phyloP scores from a whole-genome alignment of 306 rosid species.

The Potentilla sterilis region DNA sequence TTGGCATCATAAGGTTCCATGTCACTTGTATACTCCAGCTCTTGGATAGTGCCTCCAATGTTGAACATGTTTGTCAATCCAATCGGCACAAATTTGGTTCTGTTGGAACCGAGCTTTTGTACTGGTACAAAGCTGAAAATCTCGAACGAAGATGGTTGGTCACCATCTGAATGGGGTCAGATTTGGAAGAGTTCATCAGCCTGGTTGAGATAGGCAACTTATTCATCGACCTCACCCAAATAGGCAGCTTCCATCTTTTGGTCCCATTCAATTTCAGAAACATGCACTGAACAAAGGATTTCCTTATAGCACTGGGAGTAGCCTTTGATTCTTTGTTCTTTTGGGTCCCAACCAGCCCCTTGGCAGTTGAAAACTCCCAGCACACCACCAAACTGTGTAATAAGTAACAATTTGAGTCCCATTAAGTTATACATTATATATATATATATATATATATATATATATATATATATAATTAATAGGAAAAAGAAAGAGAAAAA shows the following conservation, averaged over 20 bases:
- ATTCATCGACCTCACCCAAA: slow-evolving; percentile 59
- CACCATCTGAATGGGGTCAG: slow-evolving; percentile 45
- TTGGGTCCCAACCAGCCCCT: slow-evolving; percentile 89
- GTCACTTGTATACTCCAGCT: slow-evolving; percentile 42
- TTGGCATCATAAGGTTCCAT: slow-evolving; percentile 17
- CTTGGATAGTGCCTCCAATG: slow-evolving; percentile 56
- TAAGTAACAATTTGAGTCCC: slow-evolving; percentile 3
- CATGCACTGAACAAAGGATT: slow-evolving; percentile 49
- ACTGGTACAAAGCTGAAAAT: slow-evolving; percentile 60
- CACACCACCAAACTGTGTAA: no score
- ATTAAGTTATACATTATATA: no score
- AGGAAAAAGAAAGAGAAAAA: background rate
- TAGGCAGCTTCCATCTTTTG: slow-evolving; percentile 53
- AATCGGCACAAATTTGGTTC: slow-evolving; percentile 63
- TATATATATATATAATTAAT: no score
- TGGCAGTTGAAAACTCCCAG: slow-evolving; percentile 89
- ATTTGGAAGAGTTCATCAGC: slow-evolving; percentile 37
- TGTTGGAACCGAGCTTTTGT: slow-evolving; percentile 21
- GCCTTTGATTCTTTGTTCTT: slow-evolving; percentile 52
- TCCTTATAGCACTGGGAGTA: slow-evolving; percentile 59
- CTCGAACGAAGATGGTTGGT: slow-evolving; percentile 62
- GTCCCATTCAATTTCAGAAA: slow-evolving; percentile 74
- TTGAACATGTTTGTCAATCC: slow-evolving; percentile 75
- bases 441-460: no score
- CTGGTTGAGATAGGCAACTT: slow-evolving; percentile 49